Conservation (phyloP, 2,329 filamentous ascomycete genomes). For the Emergomyces pasteurianus region DNA sequence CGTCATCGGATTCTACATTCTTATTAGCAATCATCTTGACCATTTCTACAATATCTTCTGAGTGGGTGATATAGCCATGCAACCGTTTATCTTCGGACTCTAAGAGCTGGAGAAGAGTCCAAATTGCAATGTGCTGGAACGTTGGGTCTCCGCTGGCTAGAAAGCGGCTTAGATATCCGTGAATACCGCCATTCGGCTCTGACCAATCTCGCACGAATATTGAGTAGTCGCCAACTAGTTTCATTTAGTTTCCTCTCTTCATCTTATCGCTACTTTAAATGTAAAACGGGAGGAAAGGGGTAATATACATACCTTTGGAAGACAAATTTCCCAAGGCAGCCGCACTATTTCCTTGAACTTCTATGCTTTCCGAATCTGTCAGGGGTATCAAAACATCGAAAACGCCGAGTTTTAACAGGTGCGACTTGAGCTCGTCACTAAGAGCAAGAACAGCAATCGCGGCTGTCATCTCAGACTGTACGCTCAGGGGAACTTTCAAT, state of each 20-base stretch:
- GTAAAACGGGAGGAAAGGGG: not conserved
- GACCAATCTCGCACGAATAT: conserved; percentile 94
- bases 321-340: conserved; percentile 91
- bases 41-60: conserved; percentile 82
- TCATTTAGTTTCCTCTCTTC: conserved; percentile 16
- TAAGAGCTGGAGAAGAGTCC: conserved; percentile 88
- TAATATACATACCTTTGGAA: conserved; percentile 65
- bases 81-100: conserved; percentile 88
- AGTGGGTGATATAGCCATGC: conserved; percentile 78
- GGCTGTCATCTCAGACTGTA: conserved; percentile 99
- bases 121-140: conserved; percentile 98
- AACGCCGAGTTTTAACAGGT: conserved; percentile 80
- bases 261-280: not conserved
- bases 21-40: conserved; percentile 85
- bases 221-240: conserved; percentile 79
- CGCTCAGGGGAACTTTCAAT: conserved; percentile 79
- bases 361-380: conserved; percentile 89
- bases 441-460: conserved; percentile 92
- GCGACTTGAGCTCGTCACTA: conserved; percentile 88
- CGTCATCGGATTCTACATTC: conserved; percentile 75
- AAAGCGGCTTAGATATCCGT: conserved; percentile 89
- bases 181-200: conserved; percentile 84
- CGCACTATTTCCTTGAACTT: conserved; percentile 96
- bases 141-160: conserved; percentile 88
- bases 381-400: conserved; percentile 94